Conservation (phyloP, 805 yeast species). For the Ogataea saltuana region DNA sequence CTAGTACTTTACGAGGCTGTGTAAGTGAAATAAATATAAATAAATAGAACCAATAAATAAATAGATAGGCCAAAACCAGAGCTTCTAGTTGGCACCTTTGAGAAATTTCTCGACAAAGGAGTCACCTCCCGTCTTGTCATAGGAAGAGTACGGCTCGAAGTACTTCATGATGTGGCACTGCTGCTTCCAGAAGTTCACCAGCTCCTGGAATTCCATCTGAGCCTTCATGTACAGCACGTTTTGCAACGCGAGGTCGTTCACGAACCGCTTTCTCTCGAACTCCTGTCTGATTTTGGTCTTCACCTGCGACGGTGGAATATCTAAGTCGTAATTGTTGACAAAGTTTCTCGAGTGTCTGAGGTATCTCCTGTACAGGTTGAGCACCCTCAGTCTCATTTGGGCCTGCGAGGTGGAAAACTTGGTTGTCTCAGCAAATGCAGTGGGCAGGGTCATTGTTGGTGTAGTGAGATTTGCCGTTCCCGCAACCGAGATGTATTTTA, state of each 20-base stretch:
- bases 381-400: conserved; percentile 63
- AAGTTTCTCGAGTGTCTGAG: conserved; percentile 52
- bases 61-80: no score
- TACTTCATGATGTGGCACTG: conserved; percentile 80
- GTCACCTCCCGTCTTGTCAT: conserved; percentile 55
- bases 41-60: no score
- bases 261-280: conserved; percentile 80
- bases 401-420: conserved; percentile 59
- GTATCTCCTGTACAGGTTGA: conserved; percentile 73
- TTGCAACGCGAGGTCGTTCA: conserved; percentile 60
- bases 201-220: conserved; percentile 88
- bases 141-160: conserved; percentile 65
- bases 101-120: conserved; percentile 73
- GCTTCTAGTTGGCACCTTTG: conserved; percentile 50
- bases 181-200: conserved; percentile 89
- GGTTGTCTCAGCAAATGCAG: conserved; percentile 83
- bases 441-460: conserved; percentile 56
- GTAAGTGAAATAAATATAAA: no score
- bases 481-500: no score
- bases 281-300: conserved; percentile 87
- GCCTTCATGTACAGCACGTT: conserved; percentile 79
- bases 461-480: not conserved
- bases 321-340: conserved; percentile 67
- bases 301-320: conserved; percentile 74
- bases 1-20: not conserved